Base-by-base conservation (phyloP, 140 eudicot species). In the Erigeron philadelphicus region DNA sequence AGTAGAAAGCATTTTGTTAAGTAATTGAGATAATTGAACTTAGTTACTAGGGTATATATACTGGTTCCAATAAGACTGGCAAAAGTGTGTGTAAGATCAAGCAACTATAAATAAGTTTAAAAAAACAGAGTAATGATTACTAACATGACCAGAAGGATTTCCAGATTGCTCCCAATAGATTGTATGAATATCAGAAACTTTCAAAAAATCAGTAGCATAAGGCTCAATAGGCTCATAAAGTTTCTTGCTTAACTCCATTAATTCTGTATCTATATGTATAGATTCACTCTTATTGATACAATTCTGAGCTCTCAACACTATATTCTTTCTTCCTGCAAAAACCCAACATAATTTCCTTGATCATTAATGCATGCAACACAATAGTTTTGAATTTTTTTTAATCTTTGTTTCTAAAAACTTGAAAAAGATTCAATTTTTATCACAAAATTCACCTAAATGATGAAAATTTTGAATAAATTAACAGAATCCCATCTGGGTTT, bases 161-260 rank as follows among this genome's bases (percentile, higher is more conserved):
- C 98, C 98, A 3, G 98, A 93, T 75, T 89, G 94, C 86, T 93
- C 98, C 90, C 96, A 93, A 58, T 89, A 93, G n/a, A 93, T 73
- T 9, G 88, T 42, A 71, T 93, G 98, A 75, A 93, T 69, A 79
- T 93, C 96, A 23, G 98, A 93, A 81, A 93, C 96, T 82, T 89
- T 89, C 64, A 93, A 74, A 68, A 89, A 84, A 6, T 96, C 98
- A n/a, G 95, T 80, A 76, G 83, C 78, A 72, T 82, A 93, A 0
- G 98, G 96, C 77, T 93, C 98, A 64, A 93, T 79, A 19, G 75
- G 76, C 7, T 95, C 83, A 71, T 93, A 93, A 48, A 89, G 85
- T 56, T 71, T 81, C 80, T 63, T 81, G 25, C 71, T 84, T 43
- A 82, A 38, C 54, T 80, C 90, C 95, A 86, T 86, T 41, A 75